Conservation (phyloP, 805 yeast species). For the Jamesozyma spencerorum region DNA sequence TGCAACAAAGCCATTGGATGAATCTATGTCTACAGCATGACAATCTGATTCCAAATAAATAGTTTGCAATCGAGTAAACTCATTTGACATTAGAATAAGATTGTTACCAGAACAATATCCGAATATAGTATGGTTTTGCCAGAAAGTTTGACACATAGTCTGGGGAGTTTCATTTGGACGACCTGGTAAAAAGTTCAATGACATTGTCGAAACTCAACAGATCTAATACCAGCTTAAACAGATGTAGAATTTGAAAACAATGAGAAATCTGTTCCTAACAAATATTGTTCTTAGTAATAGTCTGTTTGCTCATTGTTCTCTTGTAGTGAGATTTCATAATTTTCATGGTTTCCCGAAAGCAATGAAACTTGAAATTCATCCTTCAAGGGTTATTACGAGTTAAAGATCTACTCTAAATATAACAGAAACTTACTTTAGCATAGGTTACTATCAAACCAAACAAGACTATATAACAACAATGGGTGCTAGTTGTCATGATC, state of each 20-base stretch:
- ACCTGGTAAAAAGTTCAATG: constrained; percentile 73
- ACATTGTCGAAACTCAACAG: constrained; percentile 39
- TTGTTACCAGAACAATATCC: constrained; percentile 86
- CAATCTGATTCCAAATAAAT: constrained; percentile 63
- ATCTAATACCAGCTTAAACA: no score
- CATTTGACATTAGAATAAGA: constrained; percentile 53
- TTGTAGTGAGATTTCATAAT: background rate
- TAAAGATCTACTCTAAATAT: background rate
- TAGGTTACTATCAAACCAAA: no score
- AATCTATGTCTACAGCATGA: constrained; percentile 53
- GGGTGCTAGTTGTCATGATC: constrained; percentile 87
- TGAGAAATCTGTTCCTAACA: no score
- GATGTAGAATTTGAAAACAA: no score
- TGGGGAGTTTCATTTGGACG: constrained; percentile 56
- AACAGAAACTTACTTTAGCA: no score
- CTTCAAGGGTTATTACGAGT: background rate
- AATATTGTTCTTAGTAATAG: no score
- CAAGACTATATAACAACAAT: constrained; percentile 20
- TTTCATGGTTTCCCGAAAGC: background rate
- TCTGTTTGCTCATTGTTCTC: no score
- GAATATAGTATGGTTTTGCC: constrained; percentile 57
- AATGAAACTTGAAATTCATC: background rate
- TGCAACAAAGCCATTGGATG: constrained; percentile 52
- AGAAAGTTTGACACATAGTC: constrained; percentile 48
- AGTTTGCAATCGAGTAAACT: constrained; percentile 58